phyloP scores from a whole-genome alignment of 106 monocot species.

The Agapanthus africanus region DNA sequence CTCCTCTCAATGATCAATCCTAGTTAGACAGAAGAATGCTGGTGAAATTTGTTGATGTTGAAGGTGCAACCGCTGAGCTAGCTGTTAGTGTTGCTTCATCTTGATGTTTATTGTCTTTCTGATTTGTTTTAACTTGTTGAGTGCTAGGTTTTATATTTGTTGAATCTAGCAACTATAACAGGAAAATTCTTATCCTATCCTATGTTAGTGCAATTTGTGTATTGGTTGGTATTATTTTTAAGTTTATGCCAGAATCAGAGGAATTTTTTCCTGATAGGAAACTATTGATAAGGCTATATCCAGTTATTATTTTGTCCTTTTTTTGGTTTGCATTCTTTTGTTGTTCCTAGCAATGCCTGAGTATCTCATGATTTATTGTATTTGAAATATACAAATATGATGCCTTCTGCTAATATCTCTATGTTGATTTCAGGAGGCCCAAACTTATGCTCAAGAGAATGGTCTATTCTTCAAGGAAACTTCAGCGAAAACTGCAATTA shows the following conservation, averaged over 20 bases:
- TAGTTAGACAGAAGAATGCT: background rate
- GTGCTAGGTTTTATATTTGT: no score
- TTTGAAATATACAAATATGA: background rate
- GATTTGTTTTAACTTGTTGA: background rate
- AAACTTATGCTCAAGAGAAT: conserved; percentile 26
- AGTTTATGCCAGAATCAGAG: background rate
- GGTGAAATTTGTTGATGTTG: background rate
- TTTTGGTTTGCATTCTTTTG: no score
- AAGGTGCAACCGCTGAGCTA: background rate
- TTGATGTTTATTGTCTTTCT: background rate
- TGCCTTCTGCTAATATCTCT: background rate
- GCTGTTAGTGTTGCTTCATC: background rate
- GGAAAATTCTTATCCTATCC: no score
- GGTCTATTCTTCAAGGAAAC: conserved; percentile 26
- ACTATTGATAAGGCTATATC: background rate
- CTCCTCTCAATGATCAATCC: background rate
- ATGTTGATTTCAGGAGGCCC: conserved; percentile 22
- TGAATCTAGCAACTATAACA: no score
- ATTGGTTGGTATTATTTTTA: no score
- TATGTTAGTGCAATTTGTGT: no score
- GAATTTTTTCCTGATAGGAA: background rate
- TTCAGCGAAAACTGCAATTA: conserved; percentile 26
- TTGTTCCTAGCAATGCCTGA: background rate
- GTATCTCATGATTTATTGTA: background rate
- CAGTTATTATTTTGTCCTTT: background rate